These are phyloP conservation scores for Agaricus sinodeliciosus DNA, from an alignment of 768 basidiomycete genomes.

Conservation along the genomic window DNA sequence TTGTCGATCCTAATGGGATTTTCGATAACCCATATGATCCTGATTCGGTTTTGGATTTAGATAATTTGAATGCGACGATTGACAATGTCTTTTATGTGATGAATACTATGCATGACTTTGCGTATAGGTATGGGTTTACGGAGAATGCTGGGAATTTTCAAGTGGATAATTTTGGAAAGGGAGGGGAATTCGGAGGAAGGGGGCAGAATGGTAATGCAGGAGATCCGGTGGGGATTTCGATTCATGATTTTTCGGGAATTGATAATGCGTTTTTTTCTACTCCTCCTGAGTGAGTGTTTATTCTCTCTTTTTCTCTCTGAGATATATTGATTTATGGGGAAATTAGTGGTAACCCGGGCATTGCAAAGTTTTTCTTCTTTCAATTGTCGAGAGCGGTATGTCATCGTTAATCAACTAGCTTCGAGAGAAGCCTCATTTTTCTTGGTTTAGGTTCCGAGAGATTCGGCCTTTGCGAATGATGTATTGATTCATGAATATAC, in stretches of 20 bases:
- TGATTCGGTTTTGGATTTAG: background rate
- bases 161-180: slow-evolving; percentile 16
- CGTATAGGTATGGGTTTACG: slow-evolving; percentile 41
- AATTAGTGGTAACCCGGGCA: background rate
- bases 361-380: slow-evolving; percentile 3
- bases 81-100: slow-evolving; percentile 51
- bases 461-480: slow-evolving; percentile 54
- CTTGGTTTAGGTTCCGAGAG: slow-evolving; percentile 34
- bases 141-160: slow-evolving; percentile 24
- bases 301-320: slow-evolving; percentile 19
- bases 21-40: background rate
- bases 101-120: slow-evolving; percentile 49
- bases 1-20: background rate
- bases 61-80: slow-evolving; percentile 43
- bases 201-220: slow-evolving; percentile 17
- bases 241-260: slow-evolving; percentile 37
- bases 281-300: slow-evolving; percentile 30
- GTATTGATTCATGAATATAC: slow-evolving; percentile 44
- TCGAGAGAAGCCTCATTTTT: background rate
- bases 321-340: background rate
- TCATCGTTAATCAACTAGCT: slow-evolving; percentile 14
- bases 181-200: slow-evolving; percentile 29
- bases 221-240: slow-evolving; percentile 45
- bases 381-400: background rate
- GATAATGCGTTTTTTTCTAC: slow-evolving; percentile 38